Conservation (phyloP, 2,329 filamentous ascomycete genomes). For the Lecanicillium sp. region DNA sequence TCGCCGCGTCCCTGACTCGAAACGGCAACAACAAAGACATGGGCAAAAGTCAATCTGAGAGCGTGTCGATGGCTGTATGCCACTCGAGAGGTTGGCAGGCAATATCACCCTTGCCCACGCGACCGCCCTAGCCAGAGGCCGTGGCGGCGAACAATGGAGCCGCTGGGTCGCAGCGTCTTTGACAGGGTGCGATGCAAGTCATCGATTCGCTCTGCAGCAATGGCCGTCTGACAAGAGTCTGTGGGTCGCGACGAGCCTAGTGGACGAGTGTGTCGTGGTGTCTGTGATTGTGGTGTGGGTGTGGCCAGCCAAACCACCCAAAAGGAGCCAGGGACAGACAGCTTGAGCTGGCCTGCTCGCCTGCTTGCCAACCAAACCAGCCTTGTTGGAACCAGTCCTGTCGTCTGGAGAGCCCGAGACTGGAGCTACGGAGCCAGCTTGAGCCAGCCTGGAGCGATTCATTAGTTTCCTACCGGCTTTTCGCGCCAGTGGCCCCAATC, state of each 20-base stretch:
- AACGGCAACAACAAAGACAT: neutral
- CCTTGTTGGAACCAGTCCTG: no score
- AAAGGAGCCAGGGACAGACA: no score
- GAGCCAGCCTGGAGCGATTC: slow-evolving; percentile 1
- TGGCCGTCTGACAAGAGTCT: slow-evolving; percentile 11
- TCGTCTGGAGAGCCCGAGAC: no score
- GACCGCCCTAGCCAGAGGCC: slow-evolving; percentile 5
- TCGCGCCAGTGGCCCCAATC: slow-evolving; percentile 7
- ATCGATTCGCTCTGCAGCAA: slow-evolving; percentile 14
- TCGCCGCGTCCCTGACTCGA: slow-evolving; percentile 10
- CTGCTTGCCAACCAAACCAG: no score
- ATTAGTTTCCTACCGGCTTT: no score
- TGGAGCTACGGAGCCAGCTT: slow-evolving; percentile 4
- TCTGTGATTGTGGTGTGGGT: slow-evolving; percentile 8
- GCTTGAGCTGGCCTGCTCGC: no score
- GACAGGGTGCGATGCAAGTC: slow-evolving; percentile 11
- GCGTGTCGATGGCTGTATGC: neutral
- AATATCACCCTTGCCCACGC: slow-evolving; percentile 11
- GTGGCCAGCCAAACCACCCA: no score
- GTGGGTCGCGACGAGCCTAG: slow-evolving; percentile 10
- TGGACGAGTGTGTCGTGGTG: no score
- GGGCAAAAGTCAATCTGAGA: neutral
- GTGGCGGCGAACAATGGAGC: slow-evolving; percentile 9
- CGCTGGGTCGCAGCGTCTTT: slow-evolving; percentile 5
- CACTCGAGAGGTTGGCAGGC: neutral